Base-by-base conservation (phyloP, 108 stramenopile species). In the Cylindrotheca fusiformis region DNA sequence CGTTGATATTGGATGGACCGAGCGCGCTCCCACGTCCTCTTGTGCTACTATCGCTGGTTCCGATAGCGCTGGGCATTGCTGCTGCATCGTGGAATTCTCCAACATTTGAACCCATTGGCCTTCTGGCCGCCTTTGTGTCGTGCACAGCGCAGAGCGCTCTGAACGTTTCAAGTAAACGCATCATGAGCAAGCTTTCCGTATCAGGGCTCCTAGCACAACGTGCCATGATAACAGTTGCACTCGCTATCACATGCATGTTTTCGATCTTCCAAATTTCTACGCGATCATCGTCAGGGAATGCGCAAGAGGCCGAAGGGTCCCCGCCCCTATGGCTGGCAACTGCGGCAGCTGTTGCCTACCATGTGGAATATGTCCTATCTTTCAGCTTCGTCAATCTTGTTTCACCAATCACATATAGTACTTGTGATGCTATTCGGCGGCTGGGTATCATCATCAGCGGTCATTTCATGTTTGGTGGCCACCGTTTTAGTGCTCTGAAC, bases 31-130 rank as follows among this genome's bases (percentile, higher is more conserved):
- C 88, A n/a, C 60, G 63, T 6, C 52, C 49, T 21, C 51, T 52
- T 10, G 77, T 83, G n/a, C 63, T 90, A 1, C 32, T 82, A n/a
- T 69, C 83, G 2, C 64, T 90, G 10, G 27, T 90, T 32, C 88
- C 88, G 2, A 90, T 90, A 65, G 88, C 81, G 14, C 2, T 78
- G 32, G 88, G 88, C 2, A 82, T 90, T 55, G 88, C 81, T 32
- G 73, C 81, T 4, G 81, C 88, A 2, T 86, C 85, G 19, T 90
- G 88, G 88, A 80, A 81, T 55, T 69, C 69, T 30, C 88, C 88
- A 4, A 82, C 76, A 8, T 90, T 90, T 65, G 85, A 90, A 71
- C 4, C 61, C 48, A 52, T 78, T 49, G 88, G 88, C 3, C 86
- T 90, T 58, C 14, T 71, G 1, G 81, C 83, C 1, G 85, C 85